These are phyloP conservation scores for Jasminum sambac DNA, from an alignment of 257 asterid species.

Conservation along the genomic window DNA sequence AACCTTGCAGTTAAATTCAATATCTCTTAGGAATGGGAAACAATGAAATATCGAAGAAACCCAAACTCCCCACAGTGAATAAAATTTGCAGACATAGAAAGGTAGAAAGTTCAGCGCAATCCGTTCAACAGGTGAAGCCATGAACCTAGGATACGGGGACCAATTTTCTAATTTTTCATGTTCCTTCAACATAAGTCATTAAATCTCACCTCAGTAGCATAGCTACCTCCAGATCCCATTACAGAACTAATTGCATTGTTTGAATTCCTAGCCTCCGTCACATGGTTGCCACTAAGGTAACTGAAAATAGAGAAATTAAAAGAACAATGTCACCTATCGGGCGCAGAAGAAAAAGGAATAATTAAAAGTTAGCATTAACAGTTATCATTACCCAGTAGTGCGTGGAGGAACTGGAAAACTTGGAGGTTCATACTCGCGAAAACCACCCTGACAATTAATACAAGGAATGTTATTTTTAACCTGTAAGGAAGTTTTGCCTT, in stretches of 20 bases:
- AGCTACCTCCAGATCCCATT: slow-evolving; percentile 46
- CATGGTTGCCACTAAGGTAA: slow-evolving; percentile 35
- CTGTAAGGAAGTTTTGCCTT: no score
- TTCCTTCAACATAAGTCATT: not conserved
- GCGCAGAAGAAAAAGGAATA: slow-evolving; percentile 3
- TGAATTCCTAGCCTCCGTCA: slow-evolving; percentile 38
- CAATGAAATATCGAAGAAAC: not conserved
- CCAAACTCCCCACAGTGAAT: not conserved
- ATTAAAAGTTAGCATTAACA: not conserved
- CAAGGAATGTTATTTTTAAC: slow-evolving; percentile 4
- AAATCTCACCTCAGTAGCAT: slow-evolving; percentile 51
- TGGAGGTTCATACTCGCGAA: slow-evolving; percentile 55
- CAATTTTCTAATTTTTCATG: not conserved
- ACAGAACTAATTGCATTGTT: slow-evolving; percentile 31
- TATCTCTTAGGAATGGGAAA: not conserved
- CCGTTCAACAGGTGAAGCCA: not conserved
- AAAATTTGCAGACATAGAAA: not conserved
- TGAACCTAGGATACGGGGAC: not conserved
- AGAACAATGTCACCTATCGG: not conserved
- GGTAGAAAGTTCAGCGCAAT: not conserved
- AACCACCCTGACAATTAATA: slow-evolving; percentile 52
- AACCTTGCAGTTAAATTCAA: not conserved
- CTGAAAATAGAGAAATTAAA: slow-evolving; percentile 37
- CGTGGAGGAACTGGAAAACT: slow-evolving; percentile 51
- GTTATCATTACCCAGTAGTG: slow-evolving; percentile 50